A percentile compares a stretch with the other conserved stretches of the same genome.
phyloP scores from a whole-genome alignment of 2,329 filamentous ascomycete species.

The Ceratocystis huliohia region DNA sequence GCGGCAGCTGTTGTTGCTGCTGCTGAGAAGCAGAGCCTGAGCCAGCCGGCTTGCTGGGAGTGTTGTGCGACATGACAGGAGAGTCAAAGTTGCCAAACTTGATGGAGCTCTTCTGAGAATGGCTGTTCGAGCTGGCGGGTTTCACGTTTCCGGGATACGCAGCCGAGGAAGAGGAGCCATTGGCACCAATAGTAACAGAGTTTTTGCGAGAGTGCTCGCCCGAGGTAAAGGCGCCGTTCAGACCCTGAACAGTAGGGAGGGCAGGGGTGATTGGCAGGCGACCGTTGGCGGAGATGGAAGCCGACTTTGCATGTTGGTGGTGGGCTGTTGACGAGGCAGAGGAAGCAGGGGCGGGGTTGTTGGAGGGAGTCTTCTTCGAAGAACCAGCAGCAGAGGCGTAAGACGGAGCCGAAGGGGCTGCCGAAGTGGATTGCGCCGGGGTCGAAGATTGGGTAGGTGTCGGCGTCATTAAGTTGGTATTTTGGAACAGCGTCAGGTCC shows the following conservation, averaged over 20 bases:
- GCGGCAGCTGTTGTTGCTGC: constrained; percentile 53
- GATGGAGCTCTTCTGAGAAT: constrained; percentile 51
- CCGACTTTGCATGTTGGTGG: constrained; percentile 50
- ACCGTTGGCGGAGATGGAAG: constrained; percentile 73
- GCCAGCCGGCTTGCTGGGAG: constrained; percentile 39
- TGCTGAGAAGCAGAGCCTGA: constrained; percentile 42
- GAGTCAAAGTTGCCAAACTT: constrained; percentile 73
- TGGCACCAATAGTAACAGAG: constrained; percentile 82
- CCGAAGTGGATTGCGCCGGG: constrained; percentile 43
- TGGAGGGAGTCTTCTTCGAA: constrained; percentile 49
- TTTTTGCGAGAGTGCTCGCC: constrained; percentile 73
- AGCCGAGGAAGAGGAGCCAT: constrained; percentile 56
- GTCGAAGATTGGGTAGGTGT: constrained; percentile 35
- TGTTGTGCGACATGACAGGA: constrained; percentile 53
- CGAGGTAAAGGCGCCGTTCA: constrained; percentile 25
- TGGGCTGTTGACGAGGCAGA: constrained; percentile 33
- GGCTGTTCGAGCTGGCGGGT: constrained; percentile 43
- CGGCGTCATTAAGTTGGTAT: constrained; percentile 45
- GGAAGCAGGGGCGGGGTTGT: constrained; percentile 24
- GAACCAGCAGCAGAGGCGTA: constrained; percentile 56
- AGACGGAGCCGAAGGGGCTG: constrained; percentile 46
- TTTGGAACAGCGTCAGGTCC: constrained; percentile 19
- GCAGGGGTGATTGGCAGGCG: constrained; percentile 58
- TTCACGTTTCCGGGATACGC: constrained; percentile 74
- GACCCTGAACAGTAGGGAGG: constrained; percentile 38